A percentile compares a stretch with the other conserved stretches of the same genome.
Conservation (phyloP, 2,329 filamentous ascomycete genomes). For the Trichoderma asperellum region DNA sequence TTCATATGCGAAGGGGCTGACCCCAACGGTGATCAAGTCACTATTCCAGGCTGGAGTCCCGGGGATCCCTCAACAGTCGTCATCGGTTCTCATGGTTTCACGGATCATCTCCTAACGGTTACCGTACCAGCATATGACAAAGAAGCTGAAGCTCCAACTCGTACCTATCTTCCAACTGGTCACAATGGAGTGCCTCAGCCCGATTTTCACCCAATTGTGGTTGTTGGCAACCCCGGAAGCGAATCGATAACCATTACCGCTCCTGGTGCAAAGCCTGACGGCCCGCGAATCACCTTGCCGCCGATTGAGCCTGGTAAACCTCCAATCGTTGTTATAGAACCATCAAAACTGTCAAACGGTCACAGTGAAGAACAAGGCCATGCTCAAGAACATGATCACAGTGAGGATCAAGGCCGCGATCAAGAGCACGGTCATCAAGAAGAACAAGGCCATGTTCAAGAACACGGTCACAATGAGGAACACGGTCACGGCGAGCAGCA, state of each 20-base stretch:
- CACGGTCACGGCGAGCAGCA: neutral
- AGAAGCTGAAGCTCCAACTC: constrained; percentile 23
- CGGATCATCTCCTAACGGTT: constrained; percentile 29
- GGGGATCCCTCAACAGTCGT: constrained; percentile 31
- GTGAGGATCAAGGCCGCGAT: neutral
- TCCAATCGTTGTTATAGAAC: constrained; percentile 4
- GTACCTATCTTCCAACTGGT: constrained; percentile 32
- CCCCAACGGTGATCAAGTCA: constrained; percentile 24
- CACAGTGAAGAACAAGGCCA: neutral
- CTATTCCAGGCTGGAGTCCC: constrained; percentile 27
- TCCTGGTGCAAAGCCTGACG: constrained; percentile 11
- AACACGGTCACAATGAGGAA: neutral
- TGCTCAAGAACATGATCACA: neutral
- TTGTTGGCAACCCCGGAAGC: constrained; percentile 27
- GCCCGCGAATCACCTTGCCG: constrained; percentile 27
- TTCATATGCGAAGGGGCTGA: constrained; percentile 27
- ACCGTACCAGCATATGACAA: constrained; percentile 27
- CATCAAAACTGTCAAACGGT: neutral
- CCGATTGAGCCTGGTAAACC: constrained; percentile 10
- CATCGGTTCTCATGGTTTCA: constrained; percentile 30
- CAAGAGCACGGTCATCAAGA: neutral
- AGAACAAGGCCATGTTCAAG: neutral
- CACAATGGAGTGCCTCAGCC: constrained; percentile 31
- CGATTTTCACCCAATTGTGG: constrained; percentile 28
- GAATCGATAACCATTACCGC: constrained; percentile 21